Conservation (phyloP, 331 rosid genomes). For the Rhamnella rubrinervis region DNA sequence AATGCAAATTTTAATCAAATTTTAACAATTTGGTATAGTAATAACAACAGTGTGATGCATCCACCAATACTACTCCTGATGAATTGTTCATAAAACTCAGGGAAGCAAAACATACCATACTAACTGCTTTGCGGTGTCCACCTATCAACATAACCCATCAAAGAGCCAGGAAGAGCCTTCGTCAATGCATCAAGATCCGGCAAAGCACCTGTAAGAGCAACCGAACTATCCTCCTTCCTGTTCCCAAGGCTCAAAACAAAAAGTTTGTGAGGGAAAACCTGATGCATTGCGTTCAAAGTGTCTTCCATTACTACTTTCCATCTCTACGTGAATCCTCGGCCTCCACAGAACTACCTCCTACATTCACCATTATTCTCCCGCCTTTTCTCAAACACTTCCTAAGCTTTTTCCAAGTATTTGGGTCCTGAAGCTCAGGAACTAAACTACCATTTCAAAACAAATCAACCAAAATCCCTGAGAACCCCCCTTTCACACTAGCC, state of each 20-base stretch:
- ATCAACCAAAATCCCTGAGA: constrained; percentile 80
- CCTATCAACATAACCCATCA: constrained; percentile 43
- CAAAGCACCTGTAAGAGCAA: constrained; percentile 78
- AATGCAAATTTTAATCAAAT: too few relatives aligned
- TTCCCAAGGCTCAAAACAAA: constrained; percentile 63
- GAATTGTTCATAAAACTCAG: not conserved
- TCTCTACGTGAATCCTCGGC: constrained; percentile 62
- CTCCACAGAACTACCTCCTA: constrained; percentile 94
- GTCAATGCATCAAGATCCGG: constrained; percentile 60
- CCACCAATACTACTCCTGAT: too few relatives aligned
- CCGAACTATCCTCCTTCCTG: constrained; percentile 67
- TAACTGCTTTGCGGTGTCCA: constrained; percentile 51
- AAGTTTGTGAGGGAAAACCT: constrained; percentile 48
- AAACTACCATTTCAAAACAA: constrained; percentile 64
- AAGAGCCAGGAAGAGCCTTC: constrained; percentile 40
- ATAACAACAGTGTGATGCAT: too few relatives aligned
- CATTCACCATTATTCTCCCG: constrained; percentile 90
- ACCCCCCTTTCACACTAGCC: constrained; percentile 59
- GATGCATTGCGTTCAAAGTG: constrained; percentile 66
- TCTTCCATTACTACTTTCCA: constrained; percentile 58
- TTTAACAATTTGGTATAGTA: too few relatives aligned
- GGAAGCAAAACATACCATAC: constrained; percentile 14
- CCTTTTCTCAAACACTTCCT: constrained; percentile 63
- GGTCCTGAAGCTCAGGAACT: constrained; percentile 75
- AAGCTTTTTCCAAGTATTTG: constrained; percentile 64